Conservation (phyloP, 306 rosid species). For the Quercus variabilis region DNA sequence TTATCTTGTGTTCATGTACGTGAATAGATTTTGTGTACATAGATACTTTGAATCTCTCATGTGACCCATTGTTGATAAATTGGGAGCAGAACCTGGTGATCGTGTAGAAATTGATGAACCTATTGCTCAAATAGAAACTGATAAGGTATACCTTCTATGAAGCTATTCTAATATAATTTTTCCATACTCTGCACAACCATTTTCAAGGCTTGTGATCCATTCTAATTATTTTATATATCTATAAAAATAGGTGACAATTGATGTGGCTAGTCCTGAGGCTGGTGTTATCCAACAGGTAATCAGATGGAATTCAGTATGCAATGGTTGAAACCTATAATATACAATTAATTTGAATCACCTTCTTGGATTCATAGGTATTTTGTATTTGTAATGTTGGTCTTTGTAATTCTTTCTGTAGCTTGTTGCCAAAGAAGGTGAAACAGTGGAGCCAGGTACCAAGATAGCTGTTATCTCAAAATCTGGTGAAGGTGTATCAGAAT, state of each 20-base stretch:
- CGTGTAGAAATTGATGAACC: conserved; percentile 51
- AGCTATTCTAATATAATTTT: not conserved
- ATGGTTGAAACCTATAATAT: not conserved
- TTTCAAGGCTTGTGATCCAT: not conserved
- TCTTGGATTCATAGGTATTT: not conserved
- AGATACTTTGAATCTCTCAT: conserved; percentile 8
- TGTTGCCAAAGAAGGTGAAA: conserved; percentile 56
- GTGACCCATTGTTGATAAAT: conserved; percentile 14
- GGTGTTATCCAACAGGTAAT: conserved; percentile 51
- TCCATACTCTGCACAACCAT: not conserved
- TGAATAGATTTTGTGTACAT: not conserved
- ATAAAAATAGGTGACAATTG: conserved; percentile 54
- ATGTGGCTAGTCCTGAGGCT: conserved; percentile 58
- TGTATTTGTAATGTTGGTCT: not conserved
- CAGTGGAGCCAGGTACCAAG: conserved; percentile 60
- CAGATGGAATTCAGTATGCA: not conserved
- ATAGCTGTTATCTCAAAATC: conserved; percentile 58
- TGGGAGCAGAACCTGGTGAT: conserved; percentile 58
- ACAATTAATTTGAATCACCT: not conserved
- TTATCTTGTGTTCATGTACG: not conserved
- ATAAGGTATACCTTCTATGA: conserved; percentile 33
- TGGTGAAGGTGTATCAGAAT: conserved; percentile 36
- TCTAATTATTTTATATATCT: not conserved
- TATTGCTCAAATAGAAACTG: conserved; percentile 66
- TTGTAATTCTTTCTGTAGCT: conserved; percentile 27